Evolutionary conservation across 23 red algal species (phyloP).

Genomic region (Gracilaria vermiculophylla): DNA sequence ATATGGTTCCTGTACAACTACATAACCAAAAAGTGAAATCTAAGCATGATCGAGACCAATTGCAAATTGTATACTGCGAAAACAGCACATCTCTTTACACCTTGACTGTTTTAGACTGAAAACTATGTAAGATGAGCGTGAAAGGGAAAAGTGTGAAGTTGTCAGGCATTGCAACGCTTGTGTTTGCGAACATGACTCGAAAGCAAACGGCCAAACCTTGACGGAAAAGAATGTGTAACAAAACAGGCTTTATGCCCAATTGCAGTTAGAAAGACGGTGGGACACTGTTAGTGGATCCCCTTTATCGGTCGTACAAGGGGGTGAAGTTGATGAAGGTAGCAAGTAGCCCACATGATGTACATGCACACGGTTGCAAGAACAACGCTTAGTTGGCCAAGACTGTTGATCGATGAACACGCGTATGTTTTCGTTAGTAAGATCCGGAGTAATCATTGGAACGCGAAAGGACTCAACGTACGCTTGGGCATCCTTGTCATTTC

Average conservation of each 20-base stretch:
- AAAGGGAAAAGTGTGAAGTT: neutral
- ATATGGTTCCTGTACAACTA: neutral
- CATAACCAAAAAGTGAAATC: neutral
- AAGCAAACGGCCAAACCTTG: neutral
- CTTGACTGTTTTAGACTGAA: neutral
- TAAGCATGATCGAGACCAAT: too few relatives aligned
- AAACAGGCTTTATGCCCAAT: neutral
- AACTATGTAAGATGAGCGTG: too few relatives aligned
- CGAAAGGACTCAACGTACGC: constrained; percentile 62
- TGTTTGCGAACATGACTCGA: neutral
- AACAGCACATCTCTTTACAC: neutral
- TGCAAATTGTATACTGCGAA: neutral
- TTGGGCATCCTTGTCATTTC: constrained; percentile 92
- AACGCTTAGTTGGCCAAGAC: constrained; percentile 83
- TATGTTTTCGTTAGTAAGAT: neutral
- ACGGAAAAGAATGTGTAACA: neutral
- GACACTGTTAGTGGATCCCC: constrained; percentile 51
- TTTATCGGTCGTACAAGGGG: constrained; percentile 89
- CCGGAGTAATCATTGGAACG: neutral
- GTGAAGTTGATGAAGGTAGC: constrained; percentile 95
- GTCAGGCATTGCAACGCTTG: neutral
- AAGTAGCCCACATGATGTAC: constrained; percentile 98
- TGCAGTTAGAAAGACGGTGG: neutral
- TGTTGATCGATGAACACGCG: neutral
- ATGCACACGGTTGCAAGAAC: constrained; percentile 79